Evolutionary conservation across 306 rosid species (phyloP).

Genomic region (Rosa lucieae): DNA sequence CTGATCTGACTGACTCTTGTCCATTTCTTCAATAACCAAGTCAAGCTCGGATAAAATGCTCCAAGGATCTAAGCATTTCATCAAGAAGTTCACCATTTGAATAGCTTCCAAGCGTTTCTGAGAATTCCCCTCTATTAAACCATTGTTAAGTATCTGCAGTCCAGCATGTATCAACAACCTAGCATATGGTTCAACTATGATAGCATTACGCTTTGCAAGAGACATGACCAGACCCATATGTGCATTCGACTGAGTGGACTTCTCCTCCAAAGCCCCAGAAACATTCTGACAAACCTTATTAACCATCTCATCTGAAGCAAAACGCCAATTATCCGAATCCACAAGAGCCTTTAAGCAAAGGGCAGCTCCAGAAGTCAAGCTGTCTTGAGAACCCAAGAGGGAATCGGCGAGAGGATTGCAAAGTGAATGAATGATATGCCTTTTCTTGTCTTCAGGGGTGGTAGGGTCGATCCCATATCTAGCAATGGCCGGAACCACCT

Average conservation of each 20-base stretch:
- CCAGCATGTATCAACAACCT: slow-evolving; percentile 71
- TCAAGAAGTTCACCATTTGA: slow-evolving; percentile 80
- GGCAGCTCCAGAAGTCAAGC: slow-evolving; percentile 80
- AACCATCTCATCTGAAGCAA: slow-evolving; percentile 79
- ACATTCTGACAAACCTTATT: slow-evolving; percentile 84
- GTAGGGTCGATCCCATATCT: slow-evolving; percentile 90
- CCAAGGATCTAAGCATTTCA: slow-evolving; percentile 74
- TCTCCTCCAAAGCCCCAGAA: slow-evolving; percentile 73
- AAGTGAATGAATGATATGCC: slow-evolving; percentile 59
- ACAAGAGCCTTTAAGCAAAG: slow-evolving; percentile 83
- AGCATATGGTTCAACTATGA: slow-evolving; percentile 86
- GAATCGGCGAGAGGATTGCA: slow-evolving; percentile 76
- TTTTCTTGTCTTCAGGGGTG: slow-evolving; percentile 68
- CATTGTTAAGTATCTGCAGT: slow-evolving; percentile 51
- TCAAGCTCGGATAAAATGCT: slow-evolving; percentile 74
- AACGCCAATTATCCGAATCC: slow-evolving; percentile 92
- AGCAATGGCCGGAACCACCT: slow-evolving; percentile 82
- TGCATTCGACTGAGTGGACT: slow-evolving; percentile 63
- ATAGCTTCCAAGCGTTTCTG: slow-evolving; percentile 71
- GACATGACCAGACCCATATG: slow-evolving; percentile 85
- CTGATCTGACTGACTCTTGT: slow-evolving; percentile 69
- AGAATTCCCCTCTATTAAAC: slow-evolving; percentile 62
- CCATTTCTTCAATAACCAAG: slow-evolving; percentile 72
- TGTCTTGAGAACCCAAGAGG: slow-evolving; percentile 68
- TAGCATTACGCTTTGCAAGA: slow-evolving; percentile 72